Base-by-base conservation (phyloP, 1,139 yeast genomes). In the Meyerozyma smithsonii region DNA sequence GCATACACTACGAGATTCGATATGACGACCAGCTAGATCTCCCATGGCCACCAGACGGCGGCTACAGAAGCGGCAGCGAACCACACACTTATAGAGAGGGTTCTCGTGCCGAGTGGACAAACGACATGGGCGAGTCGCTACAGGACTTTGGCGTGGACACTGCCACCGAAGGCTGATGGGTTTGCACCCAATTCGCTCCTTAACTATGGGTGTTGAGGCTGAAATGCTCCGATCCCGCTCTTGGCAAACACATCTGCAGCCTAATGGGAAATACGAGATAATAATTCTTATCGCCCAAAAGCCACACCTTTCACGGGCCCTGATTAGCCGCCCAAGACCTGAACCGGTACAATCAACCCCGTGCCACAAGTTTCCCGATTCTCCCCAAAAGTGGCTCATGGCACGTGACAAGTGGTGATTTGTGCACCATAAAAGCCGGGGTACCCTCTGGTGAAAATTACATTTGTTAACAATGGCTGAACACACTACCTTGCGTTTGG, bases 41-140 rank as follows among this genome's bases (percentile, higher is more conserved):
- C 43, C 94, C 89, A 1, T 88, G 96, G 95, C 96, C 96, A 0
- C 94, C 95, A 2, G 96, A 87, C 64, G 89, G 88, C 3, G 79
- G 81, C 0, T 72, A 79, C 49, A 72, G 66, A 44, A 72, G 61
- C 12, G 48, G 48, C 14, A 35, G 35, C 3, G 52, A 54, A 10
- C 58, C 46, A 44, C 8, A 52, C 15, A 46, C 45, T 5, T 30
- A 30, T 30, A 16, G 20, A 16, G 34, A 30, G 12, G 15, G 21
- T 14, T 67, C n/a, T n/a, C n/a, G n/a, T n/a, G n/a, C 59, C 17
- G 69, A 77, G 37, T 90, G 96, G 96, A 64, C 64, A 43, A 89
- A 87, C 54, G 82, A 74, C 36, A 72, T 84, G 59, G 98, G 98
- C 7, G 97, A 90, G 53, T 73, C 76, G 4, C 64, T 92, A 39